Percentiles rank a stretch among this genome's conserved stretches.
phyloP scores from a whole-genome alignment of 1,284 basidiomycete species.

The Termitomyces sp. region DNA sequence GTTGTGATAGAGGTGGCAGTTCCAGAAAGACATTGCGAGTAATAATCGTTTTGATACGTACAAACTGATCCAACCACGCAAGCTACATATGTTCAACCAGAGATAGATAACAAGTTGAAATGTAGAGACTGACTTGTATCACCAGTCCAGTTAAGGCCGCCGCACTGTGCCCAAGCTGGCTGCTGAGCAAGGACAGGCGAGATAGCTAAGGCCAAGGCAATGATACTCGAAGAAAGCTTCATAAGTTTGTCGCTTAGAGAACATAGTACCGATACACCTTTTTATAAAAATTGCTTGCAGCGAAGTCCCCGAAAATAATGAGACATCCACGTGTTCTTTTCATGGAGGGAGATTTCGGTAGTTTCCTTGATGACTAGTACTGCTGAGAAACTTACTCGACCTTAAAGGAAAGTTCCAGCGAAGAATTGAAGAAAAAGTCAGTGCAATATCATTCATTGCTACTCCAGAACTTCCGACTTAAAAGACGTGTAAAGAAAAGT shows the following conservation, averaged over 20 bases:
- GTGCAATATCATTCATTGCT: not conserved
- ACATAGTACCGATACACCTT: not conserved
- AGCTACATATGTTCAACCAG: conserved; percentile 14
- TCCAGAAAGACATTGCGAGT: conserved; percentile 36
- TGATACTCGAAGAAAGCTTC: conserved; percentile 15
- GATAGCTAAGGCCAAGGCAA: conserved; percentile 14
- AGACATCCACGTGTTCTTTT: not conserved
- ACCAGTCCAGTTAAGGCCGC: conserved; percentile 18
- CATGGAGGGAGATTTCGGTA: not conserved
- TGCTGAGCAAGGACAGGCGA: conserved; percentile 12
- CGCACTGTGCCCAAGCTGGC: conserved; percentile 16
- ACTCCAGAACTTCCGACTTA: not conserved
- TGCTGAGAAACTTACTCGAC: not conserved
- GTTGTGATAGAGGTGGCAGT: conserved; percentile 4
- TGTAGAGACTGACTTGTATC: conserved; percentile 14
- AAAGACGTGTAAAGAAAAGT: not conserved
- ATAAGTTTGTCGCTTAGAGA: not conserved
- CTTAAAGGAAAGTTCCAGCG: not conserved
- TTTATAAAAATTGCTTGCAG: not conserved
- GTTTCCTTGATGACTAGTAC: not conserved
- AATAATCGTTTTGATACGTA: conserved; percentile 25
- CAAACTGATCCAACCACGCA: conserved; percentile 26
- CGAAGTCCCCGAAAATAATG: not conserved
- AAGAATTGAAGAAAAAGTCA: too few species aligned
- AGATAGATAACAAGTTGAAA: not conserved